Evolutionary conservation across 2,329 filamentous ascomycete genomes (phyloP).

Genomic region (Mycocentrospora acerina): DNA sequence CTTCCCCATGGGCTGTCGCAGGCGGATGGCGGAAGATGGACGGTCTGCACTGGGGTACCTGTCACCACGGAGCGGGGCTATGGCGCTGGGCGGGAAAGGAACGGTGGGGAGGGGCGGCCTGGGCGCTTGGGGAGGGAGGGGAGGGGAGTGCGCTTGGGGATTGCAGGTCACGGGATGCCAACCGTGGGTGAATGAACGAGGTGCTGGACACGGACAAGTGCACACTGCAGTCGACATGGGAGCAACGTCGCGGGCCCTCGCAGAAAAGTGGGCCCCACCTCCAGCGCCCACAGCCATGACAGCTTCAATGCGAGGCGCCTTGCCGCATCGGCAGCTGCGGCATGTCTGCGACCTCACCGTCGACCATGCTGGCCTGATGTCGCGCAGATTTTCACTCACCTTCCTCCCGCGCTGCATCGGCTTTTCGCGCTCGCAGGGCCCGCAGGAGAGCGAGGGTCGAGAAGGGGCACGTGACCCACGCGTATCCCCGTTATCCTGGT

Average conservation of each 20-base stretch:
- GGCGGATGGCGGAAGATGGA: constrained; percentile 19
- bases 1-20: constrained; percentile 38
- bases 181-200: constrained; percentile 9
- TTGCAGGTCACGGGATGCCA: constrained; percentile 7
- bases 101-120: constrained; percentile 13
- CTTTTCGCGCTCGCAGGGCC: constrained; percentile 10
- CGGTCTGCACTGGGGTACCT: constrained; percentile 13
- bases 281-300: too few relatives aligned
- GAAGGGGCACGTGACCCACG: constrained; percentile 25
- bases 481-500: constrained; percentile 17
- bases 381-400: constrained; percentile 14
- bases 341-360: constrained; percentile 7
- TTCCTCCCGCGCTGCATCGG: constrained; percentile 7
- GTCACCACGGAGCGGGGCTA: constrained; percentile 18
- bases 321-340: constrained; percentile 9
- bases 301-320: not conserved
- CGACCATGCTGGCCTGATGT: constrained; percentile 29
- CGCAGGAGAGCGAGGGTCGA: constrained; percentile 14
- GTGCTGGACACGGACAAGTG: constrained; percentile 1
- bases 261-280: not conserved
- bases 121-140: constrained; percentile 10
- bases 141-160: constrained; percentile 11
- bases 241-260: constrained; percentile 1
- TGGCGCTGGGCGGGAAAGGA: constrained; percentile 13
- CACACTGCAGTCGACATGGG: not conserved